Evolutionary conservation across 345 rosid genomes (phyloP).

Genomic region (Aurinia saxatilis): DNA sequence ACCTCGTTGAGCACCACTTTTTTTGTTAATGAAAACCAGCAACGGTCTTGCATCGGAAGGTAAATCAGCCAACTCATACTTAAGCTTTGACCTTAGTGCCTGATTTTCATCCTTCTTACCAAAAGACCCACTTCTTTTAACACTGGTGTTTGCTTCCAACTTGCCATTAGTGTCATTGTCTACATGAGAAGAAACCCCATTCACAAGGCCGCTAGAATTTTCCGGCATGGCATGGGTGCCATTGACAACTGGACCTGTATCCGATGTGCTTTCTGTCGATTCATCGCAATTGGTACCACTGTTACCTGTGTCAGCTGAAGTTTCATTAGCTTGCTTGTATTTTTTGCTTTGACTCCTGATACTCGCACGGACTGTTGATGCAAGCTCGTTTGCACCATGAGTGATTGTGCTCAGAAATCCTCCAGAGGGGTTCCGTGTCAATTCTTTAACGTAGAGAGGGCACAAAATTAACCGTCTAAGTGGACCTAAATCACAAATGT

Average conservation of each 20-base stretch:
- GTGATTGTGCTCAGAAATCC: constrained; percentile 89
- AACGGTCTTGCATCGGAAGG: constrained; percentile 81
- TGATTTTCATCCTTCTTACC: constrained; percentile 77
- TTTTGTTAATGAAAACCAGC: constrained; percentile 81
- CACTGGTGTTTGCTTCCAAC: constrained; percentile 42
- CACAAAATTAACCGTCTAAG: constrained; percentile 77
- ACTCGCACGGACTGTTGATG: constrained; percentile 88
- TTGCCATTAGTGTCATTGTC: constrained; percentile 43
- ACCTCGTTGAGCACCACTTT: constrained; percentile 87
- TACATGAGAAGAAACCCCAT: constrained; percentile 25
- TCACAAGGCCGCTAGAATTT: constrained; percentile 36
- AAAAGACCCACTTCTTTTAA: constrained; percentile 57
- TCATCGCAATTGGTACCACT: constrained; percentile 47
- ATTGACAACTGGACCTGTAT: constrained; percentile 36
- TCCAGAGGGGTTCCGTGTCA: constrained; percentile 48
- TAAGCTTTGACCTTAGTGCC: constrained; percentile 54
- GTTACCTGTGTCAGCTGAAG: constrained; percentile 48
- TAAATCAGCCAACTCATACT: constrained; percentile 67
- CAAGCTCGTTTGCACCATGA: constrained; percentile 94
- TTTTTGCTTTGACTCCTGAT: constrained; percentile 87
- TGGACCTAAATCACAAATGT: constrained; percentile 80
- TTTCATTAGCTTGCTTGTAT: constrained; percentile 58
- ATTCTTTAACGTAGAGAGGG: constrained; percentile 76
- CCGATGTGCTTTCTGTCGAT: constrained; percentile 55
- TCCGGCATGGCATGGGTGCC: constrained; percentile 43